Conservation (phyloP, 768 basidiomycete genomes). For the Pulveroboletus sp. region DNA sequence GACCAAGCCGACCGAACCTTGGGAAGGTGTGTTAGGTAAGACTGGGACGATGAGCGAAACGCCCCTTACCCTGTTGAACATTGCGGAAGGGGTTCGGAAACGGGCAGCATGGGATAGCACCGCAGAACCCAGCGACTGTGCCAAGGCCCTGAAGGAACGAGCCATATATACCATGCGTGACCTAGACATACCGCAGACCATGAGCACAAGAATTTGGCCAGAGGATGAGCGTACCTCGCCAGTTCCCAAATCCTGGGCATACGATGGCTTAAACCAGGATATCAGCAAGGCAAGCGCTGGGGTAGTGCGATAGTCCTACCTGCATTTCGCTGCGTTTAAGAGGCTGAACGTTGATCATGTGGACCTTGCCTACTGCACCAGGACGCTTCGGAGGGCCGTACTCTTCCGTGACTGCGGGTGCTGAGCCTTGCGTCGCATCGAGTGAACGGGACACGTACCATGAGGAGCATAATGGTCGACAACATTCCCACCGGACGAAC, state of each 20-base stretch:
- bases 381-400: conserved; percentile 32
- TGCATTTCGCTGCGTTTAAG: conserved; percentile 85
- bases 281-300: conserved; percentile 2
- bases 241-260: conserved; percentile 84
- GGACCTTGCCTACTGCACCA: conserved; percentile 24
- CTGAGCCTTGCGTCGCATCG: conserved; percentile 8
- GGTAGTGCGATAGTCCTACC: conserved; percentile 36
- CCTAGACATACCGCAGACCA: conserved; percentile 30
- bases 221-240: conserved; percentile 38
- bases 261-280: conserved; percentile 61
- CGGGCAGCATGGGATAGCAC: conserved; percentile 81
- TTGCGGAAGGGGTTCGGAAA: conserved; percentile 81
- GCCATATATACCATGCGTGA: conserved; percentile 84
- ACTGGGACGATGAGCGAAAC: conserved; percentile 1
- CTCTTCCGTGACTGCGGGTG: conserved; percentile 60
- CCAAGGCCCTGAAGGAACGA: conserved; percentile 74
- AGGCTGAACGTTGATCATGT: conserved; percentile 78
- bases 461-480: conserved; percentile 67
- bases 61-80: conserved; percentile 67
- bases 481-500: conserved; percentile 50
- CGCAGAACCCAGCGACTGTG: conserved; percentile 55
- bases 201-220: not conserved
- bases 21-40: conserved; percentile 16
- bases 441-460: conserved; percentile 39
- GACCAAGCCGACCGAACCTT: conserved; percentile 86